These are phyloP conservation scores for Westerdykella ornata DNA, from an alignment of 2,329 filamentous ascomycete species.

Conservation along the genomic window DNA sequence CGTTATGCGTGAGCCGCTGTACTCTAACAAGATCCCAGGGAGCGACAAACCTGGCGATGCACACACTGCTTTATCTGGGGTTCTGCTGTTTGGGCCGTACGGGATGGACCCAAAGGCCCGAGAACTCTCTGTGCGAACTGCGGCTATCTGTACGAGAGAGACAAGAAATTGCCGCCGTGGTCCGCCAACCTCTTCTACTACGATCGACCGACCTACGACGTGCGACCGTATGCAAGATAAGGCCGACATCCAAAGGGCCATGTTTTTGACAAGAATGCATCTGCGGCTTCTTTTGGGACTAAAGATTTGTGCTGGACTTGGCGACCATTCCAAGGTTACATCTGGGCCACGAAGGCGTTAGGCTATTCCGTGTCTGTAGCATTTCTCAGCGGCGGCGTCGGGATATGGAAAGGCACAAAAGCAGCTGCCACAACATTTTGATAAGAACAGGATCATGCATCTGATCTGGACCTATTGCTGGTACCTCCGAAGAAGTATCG, in stretches of 20 bases:
- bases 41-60: conserved; percentile 81
- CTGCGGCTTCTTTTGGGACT: conserved; percentile 2
- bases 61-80: conserved; percentile 83
- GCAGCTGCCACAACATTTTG: neutral
- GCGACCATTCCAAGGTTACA: neutral
- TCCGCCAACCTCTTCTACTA: conserved; percentile 59
- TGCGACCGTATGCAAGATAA: conserved; percentile 10
- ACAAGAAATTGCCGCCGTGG: conserved; percentile 75
- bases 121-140: conserved; percentile 90
- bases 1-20: neutral
- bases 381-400: conserved; percentile 20
- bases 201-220: conserved; percentile 34
- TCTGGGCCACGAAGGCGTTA: neutral
- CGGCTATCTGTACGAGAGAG: conserved; percentile 79
- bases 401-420: conserved; percentile 3
- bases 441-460: too few relatives aligned
- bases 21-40: conserved; percentile 41
- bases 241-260: neutral
- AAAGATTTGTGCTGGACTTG: neutral
- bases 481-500: neutral
- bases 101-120: conserved; percentile 79
- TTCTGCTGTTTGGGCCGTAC: conserved; percentile 85
- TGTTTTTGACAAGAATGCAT: neutral
- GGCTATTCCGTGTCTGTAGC: conserved; percentile 10
- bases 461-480: too few relatives aligned